Evolutionary conservation across 192 early-diverging fungal genomes (phyloP).

Genomic region (Oehlia diaphana): DNA sequence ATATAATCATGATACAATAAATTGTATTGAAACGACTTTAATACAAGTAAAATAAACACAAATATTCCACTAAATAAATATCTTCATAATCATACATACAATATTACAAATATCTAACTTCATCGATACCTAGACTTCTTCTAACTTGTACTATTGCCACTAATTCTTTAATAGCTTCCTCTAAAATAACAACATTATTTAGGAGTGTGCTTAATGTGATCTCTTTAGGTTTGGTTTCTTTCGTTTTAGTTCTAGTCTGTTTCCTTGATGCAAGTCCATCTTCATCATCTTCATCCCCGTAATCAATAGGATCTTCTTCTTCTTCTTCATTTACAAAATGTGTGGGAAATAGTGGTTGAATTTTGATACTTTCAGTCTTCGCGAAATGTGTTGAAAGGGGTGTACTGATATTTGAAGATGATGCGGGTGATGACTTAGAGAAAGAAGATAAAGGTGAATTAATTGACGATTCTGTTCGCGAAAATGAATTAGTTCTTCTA

Average conservation of each 20-base stretch:
- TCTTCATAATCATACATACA: not conserved
- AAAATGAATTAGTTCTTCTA: constrained; percentile 13
- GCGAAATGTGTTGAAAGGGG: constrained; percentile 33
- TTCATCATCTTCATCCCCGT: constrained; percentile 30
- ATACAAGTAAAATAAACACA: no score
- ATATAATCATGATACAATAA: no score
- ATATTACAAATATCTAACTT: constrained; percentile 47
- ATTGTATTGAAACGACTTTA: no score
- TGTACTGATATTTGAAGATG: constrained; percentile 25
- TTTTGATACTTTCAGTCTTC: constrained; percentile 45
- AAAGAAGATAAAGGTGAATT: constrained; percentile 15
- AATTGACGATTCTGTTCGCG: not conserved
- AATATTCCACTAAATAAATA: no score
- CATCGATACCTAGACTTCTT: constrained; percentile 73
- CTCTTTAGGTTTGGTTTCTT: constrained; percentile 41
- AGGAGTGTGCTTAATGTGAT: constrained; percentile 63
- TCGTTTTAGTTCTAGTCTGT: constrained; percentile 32
- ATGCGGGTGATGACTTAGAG: constrained; percentile 1
- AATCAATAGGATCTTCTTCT: constrained; percentile 36
- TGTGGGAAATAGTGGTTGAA: constrained; percentile 56
- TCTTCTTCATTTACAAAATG: constrained; percentile 56
- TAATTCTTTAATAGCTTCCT: constrained; percentile 92
- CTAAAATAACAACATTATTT: constrained; percentile 89
- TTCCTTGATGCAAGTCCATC: constrained; percentile 41
- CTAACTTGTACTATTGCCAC: constrained; percentile 80